Base-by-base conservation (phyloP, 352 stramenopile genomes). In the Aphanomyces astaci region DNA sequence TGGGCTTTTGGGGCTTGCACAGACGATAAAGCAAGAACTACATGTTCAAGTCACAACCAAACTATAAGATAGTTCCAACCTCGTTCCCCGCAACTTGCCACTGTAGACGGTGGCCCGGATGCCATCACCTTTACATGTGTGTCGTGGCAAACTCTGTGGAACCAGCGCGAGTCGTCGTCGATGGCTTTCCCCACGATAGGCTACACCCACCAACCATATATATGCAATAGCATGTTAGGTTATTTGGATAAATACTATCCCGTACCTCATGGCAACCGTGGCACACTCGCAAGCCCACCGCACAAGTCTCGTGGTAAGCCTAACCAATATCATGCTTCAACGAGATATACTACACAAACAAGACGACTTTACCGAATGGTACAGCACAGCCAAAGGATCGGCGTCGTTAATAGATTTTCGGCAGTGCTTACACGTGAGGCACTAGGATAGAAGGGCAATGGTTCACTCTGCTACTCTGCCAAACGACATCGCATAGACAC, bases 261-360 rank as follows among this genome's bases (percentile, higher is more conserved):
- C n/a, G 11, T 59, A 59, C 51, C 17, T 59, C 25, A 25, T 59
- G 51, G 51, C 51, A 59, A 1, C 25, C 24, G 2, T 59, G 25
- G 51, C 51, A 59, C 30, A 59, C 25, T 19, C 51, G 51, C 19
- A 32, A 32, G 5, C 30, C 25, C 51, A 39, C 51, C 2, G 51
- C 51, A 59, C 51, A 59, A 4, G 25, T 15, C 33, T 59, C 51
- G 30, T 59, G 51, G 30, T 59, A 59, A 11, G 51, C 51, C 51
- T 59, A 59, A 53, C 45, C 4, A 27, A 53, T 25, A 25, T 19
- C 9, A 25, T 27, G 13, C 9, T 24, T 24, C 13, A 53, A 25
- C 9, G 7, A 10, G 48, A 55, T 10, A 22, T n/a, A n/a, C n/a
- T n/a, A n/a, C n/a, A 1, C 10, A 10, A 55, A 22, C 0, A 15